These are phyloP conservation scores for Trichoderma cornu-damae DNA, from an alignment of 2,329 filamentous ascomycete genomes.

Conservation along the genomic window DNA sequence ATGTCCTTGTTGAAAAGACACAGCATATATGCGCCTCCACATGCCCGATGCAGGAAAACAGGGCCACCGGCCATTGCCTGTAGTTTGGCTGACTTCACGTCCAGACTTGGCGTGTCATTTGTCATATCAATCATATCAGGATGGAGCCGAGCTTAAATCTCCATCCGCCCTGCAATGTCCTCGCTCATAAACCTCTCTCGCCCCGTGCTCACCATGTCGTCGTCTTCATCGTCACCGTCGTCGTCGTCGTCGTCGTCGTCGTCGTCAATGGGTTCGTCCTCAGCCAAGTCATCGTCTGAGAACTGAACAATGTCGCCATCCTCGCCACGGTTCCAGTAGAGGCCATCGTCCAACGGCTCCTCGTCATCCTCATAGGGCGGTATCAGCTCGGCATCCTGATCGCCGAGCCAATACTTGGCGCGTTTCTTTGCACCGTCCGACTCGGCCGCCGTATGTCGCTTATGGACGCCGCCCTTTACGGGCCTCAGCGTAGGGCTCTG, in stretches of 20 bases:
- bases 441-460: slow-evolving; percentile 29
- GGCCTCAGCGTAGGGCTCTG: slow-evolving; percentile 50
- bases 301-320: slow-evolving; percentile 53
- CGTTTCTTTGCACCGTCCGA: slow-evolving; percentile 56
- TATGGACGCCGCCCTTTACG: slow-evolving; percentile 28
- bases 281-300: slow-evolving; percentile 44
- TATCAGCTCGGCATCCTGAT: slow-evolving; percentile 49
- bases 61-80: neutral
- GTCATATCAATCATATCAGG: neutral
- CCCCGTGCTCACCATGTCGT: slow-evolving; percentile 23
- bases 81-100: neutral
- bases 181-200: slow-evolving; percentile 55
- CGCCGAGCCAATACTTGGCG: slow-evolving; percentile 82
- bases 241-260: slow-evolving; percentile 42
- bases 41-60: neutral
- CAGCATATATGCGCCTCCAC: no score
- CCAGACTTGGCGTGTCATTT: no score
- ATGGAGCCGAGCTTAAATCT: slow-evolving; percentile 42
- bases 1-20: slow-evolving; percentile 15
- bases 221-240: slow-evolving; percentile 36
- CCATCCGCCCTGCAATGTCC: slow-evolving; percentile 58
- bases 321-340: slow-evolving; percentile 54
- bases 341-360: slow-evolving; percentile 44
- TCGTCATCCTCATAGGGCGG: slow-evolving; percentile 44
- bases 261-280: slow-evolving; percentile 37